Evolutionary conservation across 2,329 filamentous ascomycete genomes (phyloP), one percentile per base, ranked within the genome.

Genomic region (Neopestalotiopsis rosae): DNA sequence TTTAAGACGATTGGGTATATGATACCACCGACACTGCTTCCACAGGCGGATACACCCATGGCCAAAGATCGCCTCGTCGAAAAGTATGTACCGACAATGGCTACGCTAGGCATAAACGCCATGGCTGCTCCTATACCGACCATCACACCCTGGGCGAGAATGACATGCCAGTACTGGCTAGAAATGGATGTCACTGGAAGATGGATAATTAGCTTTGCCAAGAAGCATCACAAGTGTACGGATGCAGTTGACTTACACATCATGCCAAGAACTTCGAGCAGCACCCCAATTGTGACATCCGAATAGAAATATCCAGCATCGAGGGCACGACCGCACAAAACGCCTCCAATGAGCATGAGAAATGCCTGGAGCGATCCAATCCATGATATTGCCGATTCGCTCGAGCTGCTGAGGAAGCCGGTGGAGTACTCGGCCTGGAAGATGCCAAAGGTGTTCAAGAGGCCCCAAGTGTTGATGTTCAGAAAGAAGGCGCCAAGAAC

Each of bases 291-390:
- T n/a, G 2, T 28, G 52, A 28, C n/a, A 57, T 79, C 85, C 42
- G 81, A 78, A 32, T 79, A 67, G 28, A 88, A 81, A 69, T 85
- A 84, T n/a, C 86, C 86, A 10, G 82, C 81, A 76, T 89, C 87
- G 71, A 86, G 87, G 7, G 88, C 72, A 3, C 85, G 85, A 5
- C 87, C 87, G 34, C 85, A 83, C 13, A 87, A 75, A 59, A 87
- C 80, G 14, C 85, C 85, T 10, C 85, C 77, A 38, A 85, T 79
- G 74, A 88, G 82, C 24, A 89, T 79, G 34, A 88, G 80, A 72
- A 87, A 87, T 4, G 82, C 81, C 68, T 86, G 84, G 28, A 86
- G 75, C 0, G 85, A 84, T 62, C 85, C 85, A 67, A 88, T 86
- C 83, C 85, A 87, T 49, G 85, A 83, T 71, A 88, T 86, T n/a